Percentiles rank a stretch among this genome's conserved stretches.
Conservation (phyloP, 2,329 filamentous ascomycete genomes). For the Beauveria sp. region DNA sequence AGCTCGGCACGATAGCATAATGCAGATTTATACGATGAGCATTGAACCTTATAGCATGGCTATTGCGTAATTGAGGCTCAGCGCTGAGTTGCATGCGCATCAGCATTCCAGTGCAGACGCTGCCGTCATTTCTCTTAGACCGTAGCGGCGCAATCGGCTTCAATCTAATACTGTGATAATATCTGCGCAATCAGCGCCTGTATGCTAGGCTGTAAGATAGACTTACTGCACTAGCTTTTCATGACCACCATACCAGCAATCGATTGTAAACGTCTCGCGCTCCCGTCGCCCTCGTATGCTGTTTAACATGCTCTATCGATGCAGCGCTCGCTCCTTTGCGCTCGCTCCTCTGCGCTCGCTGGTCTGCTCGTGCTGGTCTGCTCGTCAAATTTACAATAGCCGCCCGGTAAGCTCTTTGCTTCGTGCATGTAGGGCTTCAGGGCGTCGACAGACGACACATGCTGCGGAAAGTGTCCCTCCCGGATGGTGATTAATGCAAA, state of each 20-base stretch:
- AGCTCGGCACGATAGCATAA: background rate
- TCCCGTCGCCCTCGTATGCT: background rate
- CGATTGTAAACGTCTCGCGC: slow-evolving; percentile 19
- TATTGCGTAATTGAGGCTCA: background rate
- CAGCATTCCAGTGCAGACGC: background rate
- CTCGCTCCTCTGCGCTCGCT: slow-evolving; percentile 7
- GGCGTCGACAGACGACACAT: slow-evolving; percentile 8
- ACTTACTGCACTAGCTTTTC: slow-evolving; percentile 15
- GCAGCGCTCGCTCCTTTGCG: slow-evolving; percentile 12
- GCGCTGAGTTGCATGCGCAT: slow-evolving; percentile 1
- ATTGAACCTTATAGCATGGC: background rate
- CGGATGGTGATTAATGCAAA: slow-evolving; percentile 1
- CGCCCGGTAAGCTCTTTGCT: background rate
- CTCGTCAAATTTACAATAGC: slow-evolving; percentile 14
- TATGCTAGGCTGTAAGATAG: background rate
- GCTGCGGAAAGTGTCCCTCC: slow-evolving; percentile 12
- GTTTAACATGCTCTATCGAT: slow-evolving; percentile 13
- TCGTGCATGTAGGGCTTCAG: slow-evolving; percentile 5
- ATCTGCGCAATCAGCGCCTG: background rate
- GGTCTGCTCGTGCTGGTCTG: slow-evolving; percentile 13
- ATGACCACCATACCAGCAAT: slow-evolving; percentile 21
- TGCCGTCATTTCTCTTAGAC: background rate
- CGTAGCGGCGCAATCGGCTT: background rate
- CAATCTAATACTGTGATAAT: slow-evolving; percentile 7
- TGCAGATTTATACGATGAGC: background rate